A percentile compares a stretch with the other conserved stretches of the same genome.
Conservation (phyloP, 2,329 filamentous ascomycete species). For the Zasmidium cellare region DNA sequence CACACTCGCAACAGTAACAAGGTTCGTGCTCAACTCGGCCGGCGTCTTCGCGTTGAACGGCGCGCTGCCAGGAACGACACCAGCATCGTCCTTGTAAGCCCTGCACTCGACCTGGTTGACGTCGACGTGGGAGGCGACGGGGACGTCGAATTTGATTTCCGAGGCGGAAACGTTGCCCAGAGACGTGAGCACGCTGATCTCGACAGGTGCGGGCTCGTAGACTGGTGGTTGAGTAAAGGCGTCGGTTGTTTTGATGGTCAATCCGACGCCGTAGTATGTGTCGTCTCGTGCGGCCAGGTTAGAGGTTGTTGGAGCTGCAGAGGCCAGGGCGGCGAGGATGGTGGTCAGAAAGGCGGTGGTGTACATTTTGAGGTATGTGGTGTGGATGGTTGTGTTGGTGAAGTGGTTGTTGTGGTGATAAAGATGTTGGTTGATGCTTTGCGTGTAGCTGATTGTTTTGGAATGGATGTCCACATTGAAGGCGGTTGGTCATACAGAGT, state of each 20-base stretch:
- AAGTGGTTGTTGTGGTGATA: not conserved
- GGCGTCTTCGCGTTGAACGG: conserved; percentile 4
- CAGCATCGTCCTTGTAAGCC: conserved; percentile 18
- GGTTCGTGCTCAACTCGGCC: conserved; percentile 6
- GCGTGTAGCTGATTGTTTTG: not conserved
- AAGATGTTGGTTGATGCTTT: not conserved
- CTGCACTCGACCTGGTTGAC: conserved; percentile 20
- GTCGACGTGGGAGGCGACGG: conserved; percentile 16
- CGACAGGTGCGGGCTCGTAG: conserved; percentile 16
- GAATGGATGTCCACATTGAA: not conserved
- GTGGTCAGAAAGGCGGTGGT: not conserved
- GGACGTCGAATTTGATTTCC: conserved; percentile 13
- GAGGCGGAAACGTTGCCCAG: conserved; percentile 7
- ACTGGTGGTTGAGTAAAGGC: not conserved
- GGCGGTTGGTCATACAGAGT: not conserved
- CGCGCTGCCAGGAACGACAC: conserved; percentile 10
- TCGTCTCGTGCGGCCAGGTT: not conserved
- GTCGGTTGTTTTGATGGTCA: conserved; percentile 9
- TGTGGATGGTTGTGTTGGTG: too few species aligned
- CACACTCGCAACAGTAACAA: conserved; percentile 9
- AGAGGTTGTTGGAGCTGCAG: not conserved
- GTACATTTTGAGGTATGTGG: conserved; percentile 2
- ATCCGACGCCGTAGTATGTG: conserved; percentile 18
- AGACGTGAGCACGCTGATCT: conserved; percentile 18
- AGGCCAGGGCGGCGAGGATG: conserved; percentile 2